phyloP scores from a whole-genome alignment of 1,284 basidiomycete genomes.

The Erythrobasidium hasegawianum region DNA sequence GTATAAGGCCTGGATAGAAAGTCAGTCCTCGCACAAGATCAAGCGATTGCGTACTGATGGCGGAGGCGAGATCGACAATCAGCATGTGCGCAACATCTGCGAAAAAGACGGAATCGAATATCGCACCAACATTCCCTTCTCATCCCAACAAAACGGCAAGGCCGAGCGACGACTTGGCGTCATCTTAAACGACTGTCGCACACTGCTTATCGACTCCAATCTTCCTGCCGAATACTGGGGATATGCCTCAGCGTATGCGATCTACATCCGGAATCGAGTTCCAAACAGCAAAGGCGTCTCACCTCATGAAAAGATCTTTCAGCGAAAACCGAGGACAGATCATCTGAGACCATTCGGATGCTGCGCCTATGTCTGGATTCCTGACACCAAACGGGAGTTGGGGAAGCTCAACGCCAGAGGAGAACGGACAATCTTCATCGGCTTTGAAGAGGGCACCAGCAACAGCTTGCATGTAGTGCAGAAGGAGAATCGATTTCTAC shows the following conservation, averaged over 20 bases:
- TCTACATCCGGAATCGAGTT: conserved; percentile 9
- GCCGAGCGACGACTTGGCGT: conserved; percentile 18
- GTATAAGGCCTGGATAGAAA: background rate
- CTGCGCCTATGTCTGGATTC: conserved; percentile 7
- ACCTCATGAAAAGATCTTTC: conserved; percentile 6
- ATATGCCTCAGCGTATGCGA: conserved; percentile 7
- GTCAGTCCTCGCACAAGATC: background rate
- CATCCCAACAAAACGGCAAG: conserved; percentile 11
- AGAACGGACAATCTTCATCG: background rate
- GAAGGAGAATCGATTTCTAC: background rate
- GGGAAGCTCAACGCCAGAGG: conserved; percentile 13
- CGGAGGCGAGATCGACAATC: background rate
- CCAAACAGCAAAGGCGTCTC: background rate
- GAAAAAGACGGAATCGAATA: background rate
- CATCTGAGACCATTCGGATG: conserved; percentile 17
- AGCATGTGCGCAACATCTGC: background rate
- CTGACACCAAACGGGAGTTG: background rate
- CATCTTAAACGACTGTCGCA: conserved; percentile 10
- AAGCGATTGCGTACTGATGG: background rate
- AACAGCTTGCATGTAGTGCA: background rate
- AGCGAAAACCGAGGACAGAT: conserved; percentile 9
- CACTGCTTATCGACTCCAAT: conserved; percentile 3
- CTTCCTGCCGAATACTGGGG: conserved; percentile 6
- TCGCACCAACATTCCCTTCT: conserved; percentile 14
- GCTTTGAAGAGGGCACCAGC: conserved; percentile 4